Conservation (phyloP, 148 eudicot species). For the Beta vulgaris region DNA sequence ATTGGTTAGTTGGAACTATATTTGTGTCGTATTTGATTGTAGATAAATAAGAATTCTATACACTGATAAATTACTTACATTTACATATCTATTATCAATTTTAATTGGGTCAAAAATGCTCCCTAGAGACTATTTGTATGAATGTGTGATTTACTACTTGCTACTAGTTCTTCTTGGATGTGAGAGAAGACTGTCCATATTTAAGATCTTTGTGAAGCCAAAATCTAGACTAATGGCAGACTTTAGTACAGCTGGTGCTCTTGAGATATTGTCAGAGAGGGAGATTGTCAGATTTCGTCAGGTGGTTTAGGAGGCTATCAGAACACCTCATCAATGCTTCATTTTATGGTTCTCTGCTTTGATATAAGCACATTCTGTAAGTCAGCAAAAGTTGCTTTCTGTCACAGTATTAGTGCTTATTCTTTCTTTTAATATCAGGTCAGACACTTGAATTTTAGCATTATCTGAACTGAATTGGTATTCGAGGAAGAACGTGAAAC, state of each 20-base stretch:
- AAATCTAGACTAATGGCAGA: neutral
- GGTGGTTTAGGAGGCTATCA: neutral
- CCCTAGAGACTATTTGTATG: neutral
- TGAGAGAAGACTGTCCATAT: neutral
- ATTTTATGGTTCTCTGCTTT: neutral
- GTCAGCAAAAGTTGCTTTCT: too few species aligned
- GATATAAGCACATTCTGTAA: neutral
- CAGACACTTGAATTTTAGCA: neutral
- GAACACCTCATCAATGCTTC: neutral
- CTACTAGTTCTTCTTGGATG: neutral
- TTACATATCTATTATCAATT: too few species aligned
- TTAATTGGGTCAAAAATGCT: neutral
- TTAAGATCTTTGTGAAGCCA: neutral
- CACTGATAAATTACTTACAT: too few species aligned
- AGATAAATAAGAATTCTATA: too few species aligned
- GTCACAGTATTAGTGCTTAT: neutral
- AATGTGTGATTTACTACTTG: neutral
- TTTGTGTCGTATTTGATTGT: too few species aligned
- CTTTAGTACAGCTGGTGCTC: neutral
- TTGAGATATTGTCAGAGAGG: neutral
- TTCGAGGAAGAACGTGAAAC: too few species aligned
- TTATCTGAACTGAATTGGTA: too few species aligned
- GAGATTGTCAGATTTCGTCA: neutral
- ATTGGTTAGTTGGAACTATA: too few species aligned
- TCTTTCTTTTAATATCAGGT: neutral